Evolutionary conservation across 1,284 basidiomycete genomes (phyloP).

Genomic region (Heterobasidion irregulare): DNA sequence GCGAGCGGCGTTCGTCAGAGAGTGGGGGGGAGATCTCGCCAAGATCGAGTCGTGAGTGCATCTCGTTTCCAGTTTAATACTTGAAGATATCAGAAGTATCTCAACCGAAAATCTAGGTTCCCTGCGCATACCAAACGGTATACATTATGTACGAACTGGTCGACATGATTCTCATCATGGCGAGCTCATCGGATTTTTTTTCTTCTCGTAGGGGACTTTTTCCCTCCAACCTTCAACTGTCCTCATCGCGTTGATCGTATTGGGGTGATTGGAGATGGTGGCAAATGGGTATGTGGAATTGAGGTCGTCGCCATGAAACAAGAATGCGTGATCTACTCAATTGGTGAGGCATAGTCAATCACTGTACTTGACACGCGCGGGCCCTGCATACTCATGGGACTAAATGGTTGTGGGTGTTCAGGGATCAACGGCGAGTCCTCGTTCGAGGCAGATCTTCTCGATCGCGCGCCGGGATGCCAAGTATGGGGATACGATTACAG

Average conservation of each 20-base stretch:
- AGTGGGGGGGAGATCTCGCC: no score
- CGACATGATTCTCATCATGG: background rate
- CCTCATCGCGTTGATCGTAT: conserved; percentile 55
- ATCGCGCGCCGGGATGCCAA: conserved; percentile 30
- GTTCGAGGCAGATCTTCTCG: conserved; percentile 39
- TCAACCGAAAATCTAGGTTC: background rate
- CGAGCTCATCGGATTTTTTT: no score
- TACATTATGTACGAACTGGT: background rate
- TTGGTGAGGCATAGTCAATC: conserved; percentile 20
- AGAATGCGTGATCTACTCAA: conserved; percentile 53
- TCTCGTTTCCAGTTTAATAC: no score
- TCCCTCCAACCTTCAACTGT: conserved; percentile 55
- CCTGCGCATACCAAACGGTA: background rate
- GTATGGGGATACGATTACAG: conserved; percentile 47
- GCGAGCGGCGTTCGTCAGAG: no score
- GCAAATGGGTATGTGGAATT: conserved; percentile 62
- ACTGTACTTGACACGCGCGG: background rate
- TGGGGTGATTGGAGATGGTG: conserved; percentile 54
- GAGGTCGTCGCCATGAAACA: conserved; percentile 43
- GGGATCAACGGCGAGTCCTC: conserved; percentile 28
- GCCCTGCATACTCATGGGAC: background rate
- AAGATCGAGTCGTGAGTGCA: no score
- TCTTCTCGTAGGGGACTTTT: conserved; percentile 49
- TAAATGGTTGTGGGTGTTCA: background rate
- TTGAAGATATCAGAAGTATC: no score